A percentile compares a stretch with the other conserved stretches of the same genome.
These are phyloP conservation scores for Cudoniella acicularis DNA, from an alignment of 495 filamentous ascomycete genomes.

Conservation along the genomic window DNA sequence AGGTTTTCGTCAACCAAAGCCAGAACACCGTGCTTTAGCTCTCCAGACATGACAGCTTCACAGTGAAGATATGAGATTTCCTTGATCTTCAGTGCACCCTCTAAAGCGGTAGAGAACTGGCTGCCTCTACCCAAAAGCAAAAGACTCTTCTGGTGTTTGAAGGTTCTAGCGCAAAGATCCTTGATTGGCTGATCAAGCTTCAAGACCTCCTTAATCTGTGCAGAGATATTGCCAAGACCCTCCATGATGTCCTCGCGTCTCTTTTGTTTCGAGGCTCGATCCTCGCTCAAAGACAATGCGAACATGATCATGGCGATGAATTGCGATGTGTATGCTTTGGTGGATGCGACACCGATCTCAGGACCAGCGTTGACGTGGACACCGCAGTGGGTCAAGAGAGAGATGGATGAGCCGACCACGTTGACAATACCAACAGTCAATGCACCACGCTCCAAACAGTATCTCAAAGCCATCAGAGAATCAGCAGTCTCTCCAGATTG, in stretches of 20 bases:
- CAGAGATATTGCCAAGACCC: slow-evolving; percentile 78
- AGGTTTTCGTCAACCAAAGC: slow-evolving; percentile 96
- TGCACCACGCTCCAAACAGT: slow-evolving; percentile 95
- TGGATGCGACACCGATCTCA: slow-evolving; percentile 97
- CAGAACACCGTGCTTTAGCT: slow-evolving; percentile 96
- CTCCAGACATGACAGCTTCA: slow-evolving; percentile 99
- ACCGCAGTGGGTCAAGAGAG: slow-evolving; percentile 96
- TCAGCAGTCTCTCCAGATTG: slow-evolving; percentile 99
- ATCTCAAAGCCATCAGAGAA: slow-evolving; percentile 92
- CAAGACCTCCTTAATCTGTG: slow-evolving; percentile 87
- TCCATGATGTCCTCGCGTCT: slow-evolving; percentile 96
- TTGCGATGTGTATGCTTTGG: slow-evolving; percentile 98
- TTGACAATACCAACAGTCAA: slow-evolving; percentile 98
- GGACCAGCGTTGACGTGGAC: slow-evolving; percentile 99
- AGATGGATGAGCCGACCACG: slow-evolving; percentile 96
- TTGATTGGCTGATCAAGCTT: slow-evolving; percentile 92
- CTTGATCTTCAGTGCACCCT: slow-evolving; percentile 99
- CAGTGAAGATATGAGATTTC: slow-evolving; percentile 99
- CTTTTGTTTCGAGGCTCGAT: slow-evolving; percentile 90
- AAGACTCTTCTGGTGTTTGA: slow-evolving; percentile 96
- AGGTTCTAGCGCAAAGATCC: slow-evolving; percentile 78
- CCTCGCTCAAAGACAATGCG: slow-evolving; percentile 89
- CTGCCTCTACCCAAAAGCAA: slow-evolving; percentile 90
- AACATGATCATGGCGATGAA: slow-evolving; percentile 99
- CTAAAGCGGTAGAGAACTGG: slow-evolving; percentile 94